Evolutionary conservation across 345 rosid species (phyloP), one percentile per base, ranked within the genome.

Genomic region (Capsella bursapastoris): DNA sequence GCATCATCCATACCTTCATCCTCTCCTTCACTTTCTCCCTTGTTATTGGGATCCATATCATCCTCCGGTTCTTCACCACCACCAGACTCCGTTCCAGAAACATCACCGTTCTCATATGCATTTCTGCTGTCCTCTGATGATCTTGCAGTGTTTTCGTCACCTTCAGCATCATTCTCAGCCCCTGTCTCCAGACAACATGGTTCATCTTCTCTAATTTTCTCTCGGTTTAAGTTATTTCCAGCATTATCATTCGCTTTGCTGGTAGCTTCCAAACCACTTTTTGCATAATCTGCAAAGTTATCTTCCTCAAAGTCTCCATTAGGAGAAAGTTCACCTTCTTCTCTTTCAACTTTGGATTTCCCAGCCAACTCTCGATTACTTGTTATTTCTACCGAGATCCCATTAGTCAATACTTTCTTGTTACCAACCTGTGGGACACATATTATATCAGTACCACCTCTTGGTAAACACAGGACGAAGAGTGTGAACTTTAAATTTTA

Each of bases 241-340:
- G 87, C 72, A 82, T 71, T 50, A 69, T 88, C 90, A 67, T 85
- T 88, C n/a, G 37, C 81, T 73, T 79, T 86, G 68, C 74, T 84
- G 8, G 37, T 58, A 67, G 82, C 80, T 66, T 86, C 90, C 65
- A 81, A 50, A 75, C 82, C 81, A 70, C 74, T 74, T 58, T 87
- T 87, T 66, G 81, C 88, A 84, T 86, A 86, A 74, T 74, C 88
- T 27, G 84, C 92, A 74, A 90, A 92, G 70, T 87, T 90, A 73
- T 88, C 93, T 78, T 90, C 97, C 81, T 88, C 94, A 64, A 87
- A 90, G 75, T 90, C 98, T 57, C 91, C 96, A 78, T 80, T 87
- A 38, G 98, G 96, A 64, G 98, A 92, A 71, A 92, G 79, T 73
- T 92, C 98, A 41, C 98, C 98, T 82, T 92, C 98, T 80, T 92